Evolutionary conservation across 2,329 filamentous ascomycete genomes (phyloP), one percentile per base, ranked within the genome.

Genomic region (Dactylellina drechsleri): DNA sequence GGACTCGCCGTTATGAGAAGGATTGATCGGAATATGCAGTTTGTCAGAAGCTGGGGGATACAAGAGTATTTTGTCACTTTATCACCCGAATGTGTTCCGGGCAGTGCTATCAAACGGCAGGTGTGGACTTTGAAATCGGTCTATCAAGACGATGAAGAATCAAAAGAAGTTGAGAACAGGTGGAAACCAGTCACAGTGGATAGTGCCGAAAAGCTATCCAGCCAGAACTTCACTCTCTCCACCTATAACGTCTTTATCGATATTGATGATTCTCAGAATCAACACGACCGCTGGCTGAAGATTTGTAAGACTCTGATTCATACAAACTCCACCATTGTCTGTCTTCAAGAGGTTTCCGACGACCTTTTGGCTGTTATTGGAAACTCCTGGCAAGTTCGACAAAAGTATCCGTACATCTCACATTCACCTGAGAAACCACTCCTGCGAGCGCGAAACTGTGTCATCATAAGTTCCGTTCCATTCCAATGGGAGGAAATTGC

Each of bases 321-420:
- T 80, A 80, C 71, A 13, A 47, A 40, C 45, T 81, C 82, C 2
- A 81, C 83, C 64, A 77, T 85, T 18, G 64, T 85, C 0, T 80
- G 83, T 2, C 83, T 91, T 4, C 85, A 91, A 79, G 89, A 90
- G 81, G 86, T 90, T 0, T 89, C 88, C 0, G 88, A 90, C 75
- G 84, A 87, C 47, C 89, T 90, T 73, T 83, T 91, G 0, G 83
- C 84, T 0, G 85, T 84, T 67, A 81, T 91, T 0, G 84, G 90
- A 1, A 78, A 79, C 1, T 80, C 86, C 65, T 71, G 81, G 1
- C 78, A 81, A 1, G 82, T 90, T 23, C 83, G 83, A 28, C 77
- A 80, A 10, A 81, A 80, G 1, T 90, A 89, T 76, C 83, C 85
- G 0, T 90, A 85, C 78, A 81, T 82, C n/a, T 87, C 87, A 1